These are phyloP conservation scores for Castanopsis chinensis DNA, from an alignment of 306 rosid genomes.

Conservation along the genomic window DNA sequence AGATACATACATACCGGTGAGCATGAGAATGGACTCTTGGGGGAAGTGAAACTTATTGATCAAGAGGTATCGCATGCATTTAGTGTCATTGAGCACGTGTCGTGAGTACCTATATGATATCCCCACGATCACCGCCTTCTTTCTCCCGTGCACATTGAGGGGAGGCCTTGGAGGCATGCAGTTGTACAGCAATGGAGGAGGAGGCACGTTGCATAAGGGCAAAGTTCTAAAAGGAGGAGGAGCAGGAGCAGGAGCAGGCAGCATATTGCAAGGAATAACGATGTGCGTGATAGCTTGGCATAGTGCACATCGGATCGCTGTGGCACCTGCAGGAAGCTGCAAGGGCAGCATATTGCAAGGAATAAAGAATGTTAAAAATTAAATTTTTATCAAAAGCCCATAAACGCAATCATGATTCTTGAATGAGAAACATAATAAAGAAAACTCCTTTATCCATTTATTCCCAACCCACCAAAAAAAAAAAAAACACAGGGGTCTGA, in stretches of 20 bases:
- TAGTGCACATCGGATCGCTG: conserved; percentile 76
- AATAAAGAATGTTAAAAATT: no score
- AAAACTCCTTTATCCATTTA: no score
- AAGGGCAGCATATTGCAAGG: no score
- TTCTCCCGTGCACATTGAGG: conserved; percentile 67
- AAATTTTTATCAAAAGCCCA: no score
- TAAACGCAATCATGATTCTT: no score
- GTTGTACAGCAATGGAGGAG: conserved; percentile 45
- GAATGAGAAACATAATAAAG: no score
- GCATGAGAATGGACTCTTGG: conserved; percentile 81
- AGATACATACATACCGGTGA: conserved; percentile 51
- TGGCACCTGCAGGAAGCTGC: conserved; percentile 73
- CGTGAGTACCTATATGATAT: conserved; percentile 73
- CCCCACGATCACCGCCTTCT: conserved; percentile 88
- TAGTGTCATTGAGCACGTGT: conserved; percentile 91
- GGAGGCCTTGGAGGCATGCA: conserved; percentile 67
- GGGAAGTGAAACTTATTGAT: conserved; percentile 79
- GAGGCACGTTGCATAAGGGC: neutral
- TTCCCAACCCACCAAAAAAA: no score
- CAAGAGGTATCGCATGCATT: conserved; percentile 80
- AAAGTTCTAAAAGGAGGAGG: neutral
- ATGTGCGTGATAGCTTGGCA: conserved; percentile 71
- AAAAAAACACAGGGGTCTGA: no score
- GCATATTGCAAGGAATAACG: conserved; percentile 59
- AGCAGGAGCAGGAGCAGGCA: conserved; percentile 33